Conservation (phyloP, 2,329 filamentous ascomycete genomes). For the Alternaria rosae region DNA sequence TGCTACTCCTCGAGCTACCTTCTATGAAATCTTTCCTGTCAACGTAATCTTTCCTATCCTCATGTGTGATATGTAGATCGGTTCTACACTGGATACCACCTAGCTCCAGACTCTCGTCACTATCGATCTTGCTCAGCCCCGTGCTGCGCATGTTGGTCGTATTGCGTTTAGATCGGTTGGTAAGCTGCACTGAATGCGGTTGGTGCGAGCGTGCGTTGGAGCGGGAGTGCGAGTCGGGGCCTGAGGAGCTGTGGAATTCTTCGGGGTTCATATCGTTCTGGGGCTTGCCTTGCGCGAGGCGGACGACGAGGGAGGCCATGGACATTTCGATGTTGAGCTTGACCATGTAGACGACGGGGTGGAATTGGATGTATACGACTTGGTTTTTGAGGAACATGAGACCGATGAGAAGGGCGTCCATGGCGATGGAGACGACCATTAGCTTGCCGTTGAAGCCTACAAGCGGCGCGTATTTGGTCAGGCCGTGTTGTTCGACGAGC, state of each 20-base stretch:
- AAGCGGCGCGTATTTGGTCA: constrained; percentile 52
- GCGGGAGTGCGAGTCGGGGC: constrained; percentile 23
- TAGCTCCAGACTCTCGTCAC: constrained; percentile 28
- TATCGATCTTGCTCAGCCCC: constrained; percentile 27
- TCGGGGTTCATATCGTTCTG: constrained; percentile 38
- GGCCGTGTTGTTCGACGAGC: constrained; percentile 49
- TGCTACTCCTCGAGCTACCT: constrained; percentile 26
- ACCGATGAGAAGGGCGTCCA: constrained; percentile 52
- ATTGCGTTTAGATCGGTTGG: constrained; percentile 10
- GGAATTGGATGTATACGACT: constrained; percentile 53
- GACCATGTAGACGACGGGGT: constrained; percentile 54
- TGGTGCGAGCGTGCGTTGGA: constrained; percentile 16
- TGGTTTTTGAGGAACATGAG: constrained; percentile 50
- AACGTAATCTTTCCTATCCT: constrained; percentile 5
- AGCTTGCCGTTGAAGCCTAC: constrained; percentile 53
- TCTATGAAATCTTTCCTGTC: constrained; percentile 10
- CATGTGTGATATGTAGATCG: constrained; percentile 8
- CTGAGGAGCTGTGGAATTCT: constrained; percentile 25
- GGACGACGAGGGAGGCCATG: constrained; percentile 53
- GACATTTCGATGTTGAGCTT: constrained; percentile 57
- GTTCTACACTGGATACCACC: constrained; percentile 37
- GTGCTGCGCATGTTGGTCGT: constrained; percentile 4
- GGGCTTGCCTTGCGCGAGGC: constrained; percentile 41
- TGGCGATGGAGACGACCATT: constrained; percentile 50
- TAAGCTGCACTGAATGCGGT: constrained; percentile 27